A percentile compares a stretch with the other conserved stretches of the same genome.
Conservation (phyloP, 257 asterid species). For the Solanum boliviense region DNA sequence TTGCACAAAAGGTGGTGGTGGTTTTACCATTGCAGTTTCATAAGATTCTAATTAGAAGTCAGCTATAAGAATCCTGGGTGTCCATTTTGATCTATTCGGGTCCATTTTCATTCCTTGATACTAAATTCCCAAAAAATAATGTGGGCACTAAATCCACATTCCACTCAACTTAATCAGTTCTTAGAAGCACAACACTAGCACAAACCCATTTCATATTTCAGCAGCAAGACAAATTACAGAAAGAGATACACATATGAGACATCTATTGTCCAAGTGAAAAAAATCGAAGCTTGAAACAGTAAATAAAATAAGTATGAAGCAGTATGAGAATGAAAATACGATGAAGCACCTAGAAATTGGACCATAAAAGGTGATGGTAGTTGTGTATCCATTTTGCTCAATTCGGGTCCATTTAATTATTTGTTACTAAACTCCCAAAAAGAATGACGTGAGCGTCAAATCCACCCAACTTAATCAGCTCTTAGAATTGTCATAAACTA, state of each 20-base stretch:
- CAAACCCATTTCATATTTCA: too few species aligned
- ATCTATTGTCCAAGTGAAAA: background rate
- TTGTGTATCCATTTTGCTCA: background rate
- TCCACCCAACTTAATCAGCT: background rate
- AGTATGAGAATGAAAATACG: background rate
- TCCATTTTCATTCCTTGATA: background rate
- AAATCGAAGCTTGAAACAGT: background rate
- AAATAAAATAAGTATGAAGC: background rate
- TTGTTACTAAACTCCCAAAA: too few species aligned
- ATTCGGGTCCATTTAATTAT: background rate
- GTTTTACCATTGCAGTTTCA: background rate
- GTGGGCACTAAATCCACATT: too few species aligned
- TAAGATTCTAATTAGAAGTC: background rate
- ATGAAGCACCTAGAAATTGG: background rate
- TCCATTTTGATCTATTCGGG: background rate
- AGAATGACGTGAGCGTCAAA: background rate
- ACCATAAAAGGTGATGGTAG: background rate
- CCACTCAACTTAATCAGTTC: background rate
- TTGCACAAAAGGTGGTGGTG: background rate
- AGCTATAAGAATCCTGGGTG: too few species aligned
- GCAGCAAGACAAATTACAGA: background rate
- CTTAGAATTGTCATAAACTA: background rate
- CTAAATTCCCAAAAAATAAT: background rate
- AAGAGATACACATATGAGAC: background rate
- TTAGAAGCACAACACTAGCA: too few species aligned